Evolutionary conservation across 106 monocot species (phyloP), one percentile per base, ranked within the genome.

Genomic region (Amphibolis antarctica): DNA sequence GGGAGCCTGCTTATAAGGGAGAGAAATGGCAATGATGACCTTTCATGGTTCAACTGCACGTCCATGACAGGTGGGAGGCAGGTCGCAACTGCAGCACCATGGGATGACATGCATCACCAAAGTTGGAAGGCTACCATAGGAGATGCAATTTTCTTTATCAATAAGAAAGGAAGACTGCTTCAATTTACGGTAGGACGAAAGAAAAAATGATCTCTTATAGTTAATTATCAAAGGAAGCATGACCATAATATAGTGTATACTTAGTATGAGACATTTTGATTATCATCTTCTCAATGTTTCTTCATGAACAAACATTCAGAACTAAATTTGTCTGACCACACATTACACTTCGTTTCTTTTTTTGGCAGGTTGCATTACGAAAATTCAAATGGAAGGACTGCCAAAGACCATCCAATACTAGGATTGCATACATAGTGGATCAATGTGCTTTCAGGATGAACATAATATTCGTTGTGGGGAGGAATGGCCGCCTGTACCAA

Each of bases 301-400:
- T 36, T 4, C 36, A 7, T 36, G 36, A 36, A 36, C 36, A 36
- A 36, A 36, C n/a, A 36, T 36, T 36, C 7, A 15, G n/a, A 49
- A 49, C 18, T 17, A 55, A 7, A 20, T 55, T 19, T 55, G 6
- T 10, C 12, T 55, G 20, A 10, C 20, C n/a, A 23, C 9, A 9
- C 24, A 55, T 12, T 12, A 21, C 28, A 31, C 18, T 19, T 61
- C 44, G 44, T 60, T 47, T 10, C 31, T 44, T 46, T 29, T 12
- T 48, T 54, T 49, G 56, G 49, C 68, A 93, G 92, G 85, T 85
- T 25, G 82, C 85, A 11, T 69, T 76, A 13, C 67, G 75, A 59
- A 85, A 78, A 71, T 88, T 85, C 72, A 85, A 83, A 69, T 93
- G 92, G 92, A 93, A 93, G 64, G 88, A 93, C 60, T 93, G 92